phyloP scores from a whole-genome alignment of 1,284 basidiomycete species.

The Pyrrhoderma lamaoense region DNA sequence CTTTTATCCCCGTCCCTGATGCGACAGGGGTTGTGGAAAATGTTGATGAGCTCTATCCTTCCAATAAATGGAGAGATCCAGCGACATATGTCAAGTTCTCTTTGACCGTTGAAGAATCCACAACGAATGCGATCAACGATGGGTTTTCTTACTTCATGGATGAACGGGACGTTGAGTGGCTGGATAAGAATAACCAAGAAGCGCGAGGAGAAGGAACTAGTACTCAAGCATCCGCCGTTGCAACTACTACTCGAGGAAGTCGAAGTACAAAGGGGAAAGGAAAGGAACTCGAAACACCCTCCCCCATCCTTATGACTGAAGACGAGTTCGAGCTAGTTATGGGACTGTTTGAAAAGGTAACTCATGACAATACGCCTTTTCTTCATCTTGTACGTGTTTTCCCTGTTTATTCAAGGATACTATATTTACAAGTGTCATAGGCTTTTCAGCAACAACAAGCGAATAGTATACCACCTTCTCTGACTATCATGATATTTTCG shows the following conservation, averaged over 20 bases:
- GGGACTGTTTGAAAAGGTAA: slow-evolving; percentile 89
- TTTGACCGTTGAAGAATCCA: slow-evolving; percentile 80
- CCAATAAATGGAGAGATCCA: slow-evolving; percentile 68
- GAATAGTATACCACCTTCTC: slow-evolving; percentile 71
- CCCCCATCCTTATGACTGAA: slow-evolving; percentile 66
- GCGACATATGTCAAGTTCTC: slow-evolving; percentile 79
- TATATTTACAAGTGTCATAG: slow-evolving; percentile 28
- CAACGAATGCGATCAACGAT: slow-evolving; percentile 47
- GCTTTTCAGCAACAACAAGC: slow-evolving; percentile 45
- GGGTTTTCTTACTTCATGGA: slow-evolving; percentile 91
- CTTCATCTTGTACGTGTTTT: slow-evolving; percentile 73
- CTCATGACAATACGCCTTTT: slow-evolving; percentile 87
- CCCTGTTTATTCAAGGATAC: background rate
- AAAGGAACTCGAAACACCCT: slow-evolving; percentile 61
- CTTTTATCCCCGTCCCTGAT: slow-evolving; percentile 89
- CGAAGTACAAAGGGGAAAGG: slow-evolving; percentile 72
- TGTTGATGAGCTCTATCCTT: slow-evolving; percentile 68
- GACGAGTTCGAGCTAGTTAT: slow-evolving; percentile 95
- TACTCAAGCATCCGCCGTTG: slow-evolving; percentile 52
- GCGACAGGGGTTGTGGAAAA: slow-evolving; percentile 76
- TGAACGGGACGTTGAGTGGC: slow-evolving; percentile 93
- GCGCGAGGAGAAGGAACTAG: slow-evolving; percentile 82
- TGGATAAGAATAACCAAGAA: slow-evolving; percentile 86
- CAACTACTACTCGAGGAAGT: slow-evolving; percentile 38
- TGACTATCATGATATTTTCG: slow-evolving; percentile 72